A percentile compares a stretch with the other conserved stretches of the same genome.
Conservation (phyloP, 345 rosid species). For the Salix exigua region DNA sequence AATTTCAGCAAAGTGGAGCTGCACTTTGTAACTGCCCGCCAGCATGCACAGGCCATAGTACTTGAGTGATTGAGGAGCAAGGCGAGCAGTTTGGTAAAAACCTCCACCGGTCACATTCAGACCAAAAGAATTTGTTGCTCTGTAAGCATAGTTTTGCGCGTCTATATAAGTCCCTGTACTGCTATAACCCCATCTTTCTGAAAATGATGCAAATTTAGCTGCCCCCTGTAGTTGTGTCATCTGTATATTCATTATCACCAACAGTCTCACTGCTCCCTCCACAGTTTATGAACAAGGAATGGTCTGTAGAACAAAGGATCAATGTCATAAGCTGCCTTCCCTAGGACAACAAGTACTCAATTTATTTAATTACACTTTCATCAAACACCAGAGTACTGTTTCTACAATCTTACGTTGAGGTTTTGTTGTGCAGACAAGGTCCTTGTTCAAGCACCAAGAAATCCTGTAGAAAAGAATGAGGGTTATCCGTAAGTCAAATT, state of each 20-base stretch:
- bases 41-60: slow-evolving; percentile 76
- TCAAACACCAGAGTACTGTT: not conserved
- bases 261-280: slow-evolving; percentile 40
- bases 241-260: slow-evolving; percentile 40
- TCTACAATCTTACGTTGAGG: slow-evolving; percentile 41
- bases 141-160: not conserved
- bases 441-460: slow-evolving; percentile 57
- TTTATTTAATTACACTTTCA: not conserved
- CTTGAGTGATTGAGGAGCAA: slow-evolving; percentile 68
- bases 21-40: slow-evolving; percentile 51
- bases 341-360: not conserved
- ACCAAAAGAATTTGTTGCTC: slow-evolving; percentile 26
- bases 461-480: slow-evolving; percentile 7
- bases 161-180: slow-evolving; percentile 51
- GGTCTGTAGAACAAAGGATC: slow-evolving; percentile 34
- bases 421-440: slow-evolving; percentile 51
- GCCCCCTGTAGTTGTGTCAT: slow-evolving; percentile 33
- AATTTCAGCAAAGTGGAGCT: slow-evolving; percentile 87
- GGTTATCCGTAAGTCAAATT: not conserved
- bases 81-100: slow-evolving; percentile 58
- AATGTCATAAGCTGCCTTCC: not conserved
- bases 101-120: slow-evolving; percentile 27
- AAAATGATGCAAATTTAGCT: slow-evolving; percentile 32
- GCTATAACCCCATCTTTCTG: slow-evolving; percentile 65
- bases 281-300: slow-evolving; percentile 72